These are phyloP conservation scores for sunflower (Helianthus annuus) DNA, from an alignment of 129 eudicot genomes.

Conservation along the genomic window DNA sequence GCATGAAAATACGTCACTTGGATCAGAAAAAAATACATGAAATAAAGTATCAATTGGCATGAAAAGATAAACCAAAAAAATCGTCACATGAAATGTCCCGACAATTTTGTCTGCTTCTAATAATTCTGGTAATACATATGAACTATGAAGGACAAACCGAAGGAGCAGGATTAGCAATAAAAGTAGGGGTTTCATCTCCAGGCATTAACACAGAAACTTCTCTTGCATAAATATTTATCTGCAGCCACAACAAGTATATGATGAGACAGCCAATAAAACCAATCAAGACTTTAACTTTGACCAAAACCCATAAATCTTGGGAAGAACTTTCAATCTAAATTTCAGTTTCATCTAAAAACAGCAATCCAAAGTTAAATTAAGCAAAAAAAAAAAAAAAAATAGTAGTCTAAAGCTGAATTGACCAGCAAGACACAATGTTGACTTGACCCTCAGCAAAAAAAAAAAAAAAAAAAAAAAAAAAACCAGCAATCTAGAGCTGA, in stretches of 20 bases:
- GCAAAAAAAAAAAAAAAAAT: too few relatives aligned
- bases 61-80: neutral
- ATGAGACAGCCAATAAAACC: neutral
- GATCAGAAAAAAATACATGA: neutral
- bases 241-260: constrained; percentile 8
- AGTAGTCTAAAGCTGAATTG: too few relatives aligned
- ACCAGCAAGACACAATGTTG: neutral
- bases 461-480: too few relatives aligned
- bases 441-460: too few relatives aligned
- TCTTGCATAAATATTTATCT: constrained; percentile 43
- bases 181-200: constrained; percentile 52
- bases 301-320: too few relatives aligned
- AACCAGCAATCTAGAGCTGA: too few relatives aligned
- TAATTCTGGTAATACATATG: neutral
- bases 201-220: constrained; percentile 60
- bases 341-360: too few relatives aligned
- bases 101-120: neutral
- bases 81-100: neutral
- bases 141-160: constrained; percentile 22
- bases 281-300: neutral
- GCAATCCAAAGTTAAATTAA: too few relatives aligned
- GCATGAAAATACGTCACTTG: neutral
- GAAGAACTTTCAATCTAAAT: too few relatives aligned
- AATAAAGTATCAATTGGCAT: neutral
- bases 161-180: constrained; percentile 52